Percentiles rank a stretch among this genome's conserved stretches.
These are phyloP conservation scores for Raddia distichophylla DNA, from an alignment of 176 grass and related monocot species.

Conservation along the genomic window DNA sequence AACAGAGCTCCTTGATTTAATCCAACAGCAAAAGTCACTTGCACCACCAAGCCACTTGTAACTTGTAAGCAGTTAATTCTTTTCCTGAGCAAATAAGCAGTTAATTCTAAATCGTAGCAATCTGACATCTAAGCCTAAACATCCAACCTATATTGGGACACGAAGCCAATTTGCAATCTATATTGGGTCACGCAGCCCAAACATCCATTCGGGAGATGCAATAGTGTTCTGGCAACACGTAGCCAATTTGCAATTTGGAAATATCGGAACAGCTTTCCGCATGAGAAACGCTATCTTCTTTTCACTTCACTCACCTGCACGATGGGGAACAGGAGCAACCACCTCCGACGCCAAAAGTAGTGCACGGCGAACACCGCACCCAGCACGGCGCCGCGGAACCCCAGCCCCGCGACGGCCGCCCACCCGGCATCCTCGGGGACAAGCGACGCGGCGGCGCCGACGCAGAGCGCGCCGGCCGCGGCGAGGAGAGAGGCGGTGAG, in stretches of 20 bases:
- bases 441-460: constrained; percentile 37
- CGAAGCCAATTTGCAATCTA: background rate
- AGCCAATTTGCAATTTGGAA: background rate
- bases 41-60: constrained; percentile 3
- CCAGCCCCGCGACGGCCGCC: constrained; percentile 42
- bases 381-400: constrained; percentile 53
- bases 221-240: background rate
- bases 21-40: background rate
- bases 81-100: background rate
- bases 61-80: constrained; percentile 3
- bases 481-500: constrained; percentile 46
- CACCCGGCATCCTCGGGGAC: constrained; percentile 43
- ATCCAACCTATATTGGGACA: background rate
- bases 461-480: constrained; percentile 39
- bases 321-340: constrained; percentile 60
- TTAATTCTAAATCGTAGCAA: background rate
- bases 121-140: background rate
- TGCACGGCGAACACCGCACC: constrained; percentile 50
- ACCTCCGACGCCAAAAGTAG: constrained; percentile 53
- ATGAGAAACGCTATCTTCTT: constrained; percentile 41
- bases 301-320: constrained; percentile 55
- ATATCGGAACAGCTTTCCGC: background rate
- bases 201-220: too few relatives aligned
- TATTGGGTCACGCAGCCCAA: too few relatives aligned
- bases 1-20: background rate